These are phyloP conservation scores for Pythium rhizo-oryzae DNA, from an alignment of 352 stramenopile species.

Conservation along the genomic window DNA sequence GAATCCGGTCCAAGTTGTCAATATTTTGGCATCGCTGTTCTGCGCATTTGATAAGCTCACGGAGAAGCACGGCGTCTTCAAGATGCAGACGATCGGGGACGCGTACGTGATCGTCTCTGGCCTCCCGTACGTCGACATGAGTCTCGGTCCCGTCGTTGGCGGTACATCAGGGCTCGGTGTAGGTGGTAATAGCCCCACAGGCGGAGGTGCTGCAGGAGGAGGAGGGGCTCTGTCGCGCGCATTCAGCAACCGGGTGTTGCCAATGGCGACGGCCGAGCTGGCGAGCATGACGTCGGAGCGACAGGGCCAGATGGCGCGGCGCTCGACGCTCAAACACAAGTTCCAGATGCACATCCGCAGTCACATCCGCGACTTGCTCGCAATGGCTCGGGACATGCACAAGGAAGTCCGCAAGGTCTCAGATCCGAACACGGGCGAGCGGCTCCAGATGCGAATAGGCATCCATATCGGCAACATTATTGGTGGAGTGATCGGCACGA, in stretches of 20 bases:
- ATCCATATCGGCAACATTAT: constrained; percentile 91
- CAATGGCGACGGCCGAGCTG: constrained; percentile 33
- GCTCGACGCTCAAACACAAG: constrained; percentile 80
- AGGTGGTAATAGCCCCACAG: constrained; percentile 10
- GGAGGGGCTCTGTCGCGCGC: constrained; percentile 15
- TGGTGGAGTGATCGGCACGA: constrained; percentile 84
- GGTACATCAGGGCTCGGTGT: neutral
- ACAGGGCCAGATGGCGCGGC: constrained; percentile 29
- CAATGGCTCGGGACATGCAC: constrained; percentile 88
- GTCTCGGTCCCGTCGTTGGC: constrained; percentile 55
- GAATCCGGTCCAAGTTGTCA: constrained; percentile 86
- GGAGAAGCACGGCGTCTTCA: constrained; percentile 92
- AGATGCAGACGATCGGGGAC: constrained; percentile 94
- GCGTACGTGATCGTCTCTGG: constrained; percentile 92
- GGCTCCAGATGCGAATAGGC: constrained; percentile 86
- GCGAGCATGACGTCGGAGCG: constrained; percentile 25
- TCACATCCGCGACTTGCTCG: constrained; percentile 78
- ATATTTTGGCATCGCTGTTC: constrained; percentile 92
- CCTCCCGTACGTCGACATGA: constrained; percentile 88
- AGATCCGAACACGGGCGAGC: constrained; percentile 83
- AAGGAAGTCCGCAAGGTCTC: constrained; percentile 83
- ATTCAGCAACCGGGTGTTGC: constrained; percentile 56
- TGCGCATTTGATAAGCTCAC: constrained; percentile 92
- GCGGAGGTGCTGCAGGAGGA: neutral
- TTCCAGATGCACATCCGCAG: constrained; percentile 82